Evolutionary conservation across 495 filamentous ascomycete species (phyloP), one percentile per base, ranked within the genome.

Genomic region (Neurospora sp.): DNA sequence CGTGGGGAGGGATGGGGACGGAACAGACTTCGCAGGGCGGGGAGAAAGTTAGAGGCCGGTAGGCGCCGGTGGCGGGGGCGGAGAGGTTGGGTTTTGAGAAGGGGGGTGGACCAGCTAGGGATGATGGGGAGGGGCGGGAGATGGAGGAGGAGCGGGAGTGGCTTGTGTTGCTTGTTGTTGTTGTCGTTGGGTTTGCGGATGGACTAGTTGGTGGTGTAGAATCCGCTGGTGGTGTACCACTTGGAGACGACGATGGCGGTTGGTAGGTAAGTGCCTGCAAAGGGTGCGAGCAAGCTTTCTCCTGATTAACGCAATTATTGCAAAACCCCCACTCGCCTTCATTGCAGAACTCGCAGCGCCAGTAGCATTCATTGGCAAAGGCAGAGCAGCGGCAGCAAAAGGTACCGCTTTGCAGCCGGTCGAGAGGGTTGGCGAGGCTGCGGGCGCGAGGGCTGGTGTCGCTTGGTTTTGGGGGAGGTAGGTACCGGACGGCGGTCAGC

Each of bases 291-390:
- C 94, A 97, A 75, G 88, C 90, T 60, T 85, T 85, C 14, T 90
- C 92, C 80, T 89, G 89, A 66, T 93, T 93, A 38, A 97, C 93
- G 78, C 94, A 97, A 72, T 82, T 78, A 74, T 91, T 91, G 82
- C 94, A 97, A 77, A 93, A 97, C 1, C 94, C 94, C 94, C 94
- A 97, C 77, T 94, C 93, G 37, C 92, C 94, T 72, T 95, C 91
- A 77, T 97, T 96, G 82, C 94, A 97, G 44, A 84, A 76, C 72
- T 89, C 88, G 80, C 94, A 97, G 73, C 91, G 88, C 94, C 93
- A 97, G 79, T 91, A 94, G 79, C 91, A 93, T 31, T 90, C 86
- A 74, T 96, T 93, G 0, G 93, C 85, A 80, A 87, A 90, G 0
- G 87, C 84, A n/a, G 85, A 81, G 77, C 94, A 97, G 49, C 87